Conservation (phyloP, 768 basidiomycete genomes). For the Naganishia antarctica region DNA sequence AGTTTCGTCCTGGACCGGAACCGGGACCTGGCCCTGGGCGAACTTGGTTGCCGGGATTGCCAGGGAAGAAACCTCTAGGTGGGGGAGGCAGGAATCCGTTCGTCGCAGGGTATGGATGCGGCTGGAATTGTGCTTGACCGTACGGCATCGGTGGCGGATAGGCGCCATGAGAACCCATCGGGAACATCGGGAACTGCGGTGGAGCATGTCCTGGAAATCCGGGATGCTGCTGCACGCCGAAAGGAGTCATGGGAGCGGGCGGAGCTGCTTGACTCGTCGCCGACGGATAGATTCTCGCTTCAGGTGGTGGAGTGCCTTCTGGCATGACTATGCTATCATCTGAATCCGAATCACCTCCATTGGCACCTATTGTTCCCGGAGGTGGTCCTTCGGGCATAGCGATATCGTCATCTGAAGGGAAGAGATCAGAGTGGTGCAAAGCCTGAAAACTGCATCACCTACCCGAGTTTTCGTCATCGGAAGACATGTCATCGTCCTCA, state of each 20-base stretch:
- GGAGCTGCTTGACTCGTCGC: background rate
- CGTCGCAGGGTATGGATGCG: background rate
- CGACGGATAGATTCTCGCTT: constrained; percentile 15
- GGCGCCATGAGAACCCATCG: constrained; percentile 33
- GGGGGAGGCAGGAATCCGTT: constrained; percentile 13
- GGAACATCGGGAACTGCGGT: constrained; percentile 44
- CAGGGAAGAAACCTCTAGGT: constrained; percentile 26
- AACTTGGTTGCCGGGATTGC: constrained; percentile 4
- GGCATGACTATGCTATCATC: constrained; percentile 90
- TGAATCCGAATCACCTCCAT: constrained; percentile 53
- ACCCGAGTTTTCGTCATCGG: constrained; percentile 29
- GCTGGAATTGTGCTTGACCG: constrained; percentile 23
- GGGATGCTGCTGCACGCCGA: constrained; percentile 34
- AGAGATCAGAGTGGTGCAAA: background rate
- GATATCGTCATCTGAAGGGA: constrained; percentile 27
- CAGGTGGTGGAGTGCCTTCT: constrained; percentile 63
- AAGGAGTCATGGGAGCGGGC: constrained; percentile 9
- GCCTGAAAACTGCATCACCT: background rate
- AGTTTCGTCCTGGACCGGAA: background rate
- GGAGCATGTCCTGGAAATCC: constrained; percentile 30
- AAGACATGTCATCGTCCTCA: constrained; percentile 38
- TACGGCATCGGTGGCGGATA: constrained; percentile 21
- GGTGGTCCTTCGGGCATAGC: constrained; percentile 31
- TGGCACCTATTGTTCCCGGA: constrained; percentile 39
- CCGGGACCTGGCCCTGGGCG: background rate